Conservation (phyloP, 352 stramenopile species). For the Globisporangium emineosum region DNA sequence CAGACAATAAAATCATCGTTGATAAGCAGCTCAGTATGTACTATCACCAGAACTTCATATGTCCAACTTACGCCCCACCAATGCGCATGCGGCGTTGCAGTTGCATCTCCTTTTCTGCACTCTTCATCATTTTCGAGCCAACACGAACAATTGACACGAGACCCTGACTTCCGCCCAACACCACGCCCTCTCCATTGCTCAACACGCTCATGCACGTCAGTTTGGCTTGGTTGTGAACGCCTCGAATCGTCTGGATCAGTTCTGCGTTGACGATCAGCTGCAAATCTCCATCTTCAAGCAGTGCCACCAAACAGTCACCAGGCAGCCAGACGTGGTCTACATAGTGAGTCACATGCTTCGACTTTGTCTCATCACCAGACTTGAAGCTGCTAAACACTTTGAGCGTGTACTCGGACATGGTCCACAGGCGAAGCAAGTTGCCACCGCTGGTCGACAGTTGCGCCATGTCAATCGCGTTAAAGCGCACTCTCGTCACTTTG, state of each 20-base stretch:
- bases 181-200: slow-evolving; percentile 49
- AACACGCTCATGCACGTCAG: slow-evolving; percentile 39
- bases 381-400: slow-evolving; percentile 73
- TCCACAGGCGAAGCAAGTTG: slow-evolving; percentile 73
- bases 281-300: slow-evolving; percentile 72
- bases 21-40: not conserved
- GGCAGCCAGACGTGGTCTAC: slow-evolving; percentile 72
- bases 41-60: not conserved
- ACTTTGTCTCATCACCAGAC: slow-evolving; percentile 60
- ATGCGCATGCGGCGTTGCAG: slow-evolving; percentile 60
- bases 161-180: slow-evolving; percentile 54
- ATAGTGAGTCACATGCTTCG: slow-evolving; percentile 45
- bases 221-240: slow-evolving; percentile 45
- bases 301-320: slow-evolving; percentile 56
- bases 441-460: slow-evolving; percentile 72
- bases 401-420: slow-evolving; percentile 68
- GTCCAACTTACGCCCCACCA: slow-evolving; percentile 35
- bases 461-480: slow-evolving; percentile 77
- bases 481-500: slow-evolving; percentile 66
- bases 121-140: slow-evolving; percentile 47
- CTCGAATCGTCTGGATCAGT: slow-evolving; percentile 60
- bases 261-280: slow-evolving; percentile 76
- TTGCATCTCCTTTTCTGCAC: slow-evolving; percentile 66
- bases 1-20: not conserved
- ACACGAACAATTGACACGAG: slow-evolving; percentile 60